Conservation (phyloP, 73 alveolate species). For the Symbiodinium natans region DNA sequence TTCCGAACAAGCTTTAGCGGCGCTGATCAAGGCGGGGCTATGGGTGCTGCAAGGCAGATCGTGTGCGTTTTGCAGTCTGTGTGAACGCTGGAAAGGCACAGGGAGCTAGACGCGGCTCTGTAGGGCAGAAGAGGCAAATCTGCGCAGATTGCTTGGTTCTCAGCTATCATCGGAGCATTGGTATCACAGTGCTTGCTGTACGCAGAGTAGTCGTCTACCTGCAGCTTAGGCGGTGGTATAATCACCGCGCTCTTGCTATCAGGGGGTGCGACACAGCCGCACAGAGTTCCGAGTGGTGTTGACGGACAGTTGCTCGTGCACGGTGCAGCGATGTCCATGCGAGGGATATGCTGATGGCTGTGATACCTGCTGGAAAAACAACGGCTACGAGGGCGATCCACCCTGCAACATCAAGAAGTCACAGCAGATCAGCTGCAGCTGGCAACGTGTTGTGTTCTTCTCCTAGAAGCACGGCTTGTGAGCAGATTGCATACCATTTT, state of each 20-base stretch:
- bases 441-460: too few species aligned
- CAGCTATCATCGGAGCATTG: not conserved
- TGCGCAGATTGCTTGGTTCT: not conserved
- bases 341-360: slow-evolving; percentile 87
- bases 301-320: not conserved
- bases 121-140: not conserved
- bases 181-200: not conserved
- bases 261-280: slow-evolving; percentile 42
- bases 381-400: slow-evolving; percentile 57
- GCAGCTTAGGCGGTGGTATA: slow-evolving; percentile 48
- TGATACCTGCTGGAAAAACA: slow-evolving; percentile 62
- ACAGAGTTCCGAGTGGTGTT: not conserved
- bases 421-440: not conserved
- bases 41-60: too few species aligned
- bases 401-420: slow-evolving; percentile 79
- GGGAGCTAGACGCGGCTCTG: not conserved
- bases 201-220: not conserved
- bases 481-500: not conserved
- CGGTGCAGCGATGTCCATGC: not conserved
- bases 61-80: not conserved
- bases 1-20: not conserved
- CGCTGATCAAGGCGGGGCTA: not conserved
- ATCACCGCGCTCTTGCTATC: slow-evolving; percentile 45
- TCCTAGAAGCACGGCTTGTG: too few species aligned
- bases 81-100: not conserved